A percentile compares a stretch with the other conserved stretches of the same genome.
These are phyloP conservation scores for Prunus armeniaca DNA, from an alignment of 306 rosid genomes.

Conservation along the genomic window DNA sequence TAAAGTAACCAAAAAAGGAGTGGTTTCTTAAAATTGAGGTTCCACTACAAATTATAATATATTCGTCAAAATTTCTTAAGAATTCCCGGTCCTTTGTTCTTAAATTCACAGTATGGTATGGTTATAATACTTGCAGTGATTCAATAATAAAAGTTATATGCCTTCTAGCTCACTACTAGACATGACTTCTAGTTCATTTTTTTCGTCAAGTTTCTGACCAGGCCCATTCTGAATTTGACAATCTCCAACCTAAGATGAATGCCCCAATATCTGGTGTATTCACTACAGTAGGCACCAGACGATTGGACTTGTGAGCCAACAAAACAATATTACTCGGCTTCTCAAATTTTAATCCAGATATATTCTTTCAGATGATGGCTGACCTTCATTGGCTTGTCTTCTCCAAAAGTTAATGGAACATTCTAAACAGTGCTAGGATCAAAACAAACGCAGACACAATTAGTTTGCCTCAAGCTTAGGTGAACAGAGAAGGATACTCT, in stretches of 20 bases:
- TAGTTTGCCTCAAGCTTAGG: neutral
- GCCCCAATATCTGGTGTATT: neutral
- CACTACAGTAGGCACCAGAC: neutral
- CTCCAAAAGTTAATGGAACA: neutral
- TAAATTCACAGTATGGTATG: neutral
- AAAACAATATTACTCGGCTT: neutral
- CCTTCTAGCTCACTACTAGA: neutral
- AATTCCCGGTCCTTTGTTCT: neutral
- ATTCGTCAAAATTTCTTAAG: neutral
- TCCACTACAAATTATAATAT: neutral
- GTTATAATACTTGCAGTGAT: neutral
- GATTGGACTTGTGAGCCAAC: neutral
- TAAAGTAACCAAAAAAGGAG: neutral
- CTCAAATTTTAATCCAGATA: neutral
- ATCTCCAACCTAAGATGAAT: neutral
- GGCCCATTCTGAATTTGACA: neutral
- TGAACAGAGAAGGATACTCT: neutral
- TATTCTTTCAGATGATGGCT: neutral
- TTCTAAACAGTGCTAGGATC: neutral
- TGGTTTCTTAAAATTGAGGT: neutral
- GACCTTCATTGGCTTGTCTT: neutral
- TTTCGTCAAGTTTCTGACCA: neutral
- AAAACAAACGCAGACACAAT: neutral
- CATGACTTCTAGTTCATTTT: neutral
- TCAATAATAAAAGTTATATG: neutral